Evolutionary conservation across 2,329 filamentous ascomycete genomes (phyloP).

Genomic region (Botrytis hyacinthi): DNA sequence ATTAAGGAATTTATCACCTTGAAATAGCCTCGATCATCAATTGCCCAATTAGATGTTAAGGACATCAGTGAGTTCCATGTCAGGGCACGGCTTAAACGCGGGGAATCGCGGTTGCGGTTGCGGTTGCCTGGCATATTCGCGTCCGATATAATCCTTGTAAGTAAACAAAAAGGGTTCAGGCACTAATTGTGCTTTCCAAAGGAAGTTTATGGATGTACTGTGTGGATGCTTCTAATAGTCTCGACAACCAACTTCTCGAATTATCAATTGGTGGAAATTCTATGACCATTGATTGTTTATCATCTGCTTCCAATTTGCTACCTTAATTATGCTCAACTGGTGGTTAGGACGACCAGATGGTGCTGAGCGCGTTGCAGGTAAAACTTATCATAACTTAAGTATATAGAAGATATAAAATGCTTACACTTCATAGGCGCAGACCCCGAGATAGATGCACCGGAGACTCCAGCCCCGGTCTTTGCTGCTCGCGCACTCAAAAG

Average conservation of each 20-base stretch:
- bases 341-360: constrained; percentile 33
- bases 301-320: background rate
- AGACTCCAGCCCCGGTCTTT: constrained; percentile 66
- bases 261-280: background rate
- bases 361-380: constrained; percentile 34
- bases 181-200: background rate
- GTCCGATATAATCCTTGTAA: constrained; percentile 6
- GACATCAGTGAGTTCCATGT: background rate
- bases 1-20: background rate
- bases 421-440: constrained; percentile 2
- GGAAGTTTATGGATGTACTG: background rate
- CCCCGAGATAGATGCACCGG: constrained; percentile 49
- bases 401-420: background rate
- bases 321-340: constrained; percentile 37
- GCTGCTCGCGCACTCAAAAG: constrained; percentile 63
- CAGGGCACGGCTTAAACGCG: background rate
- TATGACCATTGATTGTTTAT: background rate
- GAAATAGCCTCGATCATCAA: background rate
- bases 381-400: background rate
- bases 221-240: background rate
- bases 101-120: background rate
- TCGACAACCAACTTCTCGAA: background rate
- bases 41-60: background rate
- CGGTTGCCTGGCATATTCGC: constrained; percentile 1
- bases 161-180: constrained; percentile 21